These are phyloP conservation scores for Hypoxylon sp. DNA, from an alignment of 2,329 filamentous ascomycete species.

Conservation along the genomic window DNA sequence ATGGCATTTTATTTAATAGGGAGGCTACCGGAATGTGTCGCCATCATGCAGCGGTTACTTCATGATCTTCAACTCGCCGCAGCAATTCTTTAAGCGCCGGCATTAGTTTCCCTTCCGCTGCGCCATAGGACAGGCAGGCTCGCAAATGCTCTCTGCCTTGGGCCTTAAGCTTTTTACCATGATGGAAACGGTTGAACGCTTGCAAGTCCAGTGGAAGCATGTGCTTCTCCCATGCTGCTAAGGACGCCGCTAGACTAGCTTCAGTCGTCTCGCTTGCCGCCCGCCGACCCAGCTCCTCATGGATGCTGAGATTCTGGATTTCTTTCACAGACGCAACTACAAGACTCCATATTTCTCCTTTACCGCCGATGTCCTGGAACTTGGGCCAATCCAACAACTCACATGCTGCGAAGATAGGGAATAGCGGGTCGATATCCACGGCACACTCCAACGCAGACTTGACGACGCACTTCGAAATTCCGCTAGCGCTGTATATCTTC, in stretches of 20 bases:
- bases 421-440: slow-evolving; percentile 18
- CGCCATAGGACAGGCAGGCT: slow-evolving; percentile 18
- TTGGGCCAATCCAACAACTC: slow-evolving; percentile 32
- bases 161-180: slow-evolving; percentile 28
- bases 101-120: slow-evolving; percentile 34
- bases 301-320: slow-evolving; percentile 25
- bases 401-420: slow-evolving; percentile 32
- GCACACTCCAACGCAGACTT: slow-evolving; percentile 21
- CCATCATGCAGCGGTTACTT: neutral
- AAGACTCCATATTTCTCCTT: slow-evolving; percentile 23
- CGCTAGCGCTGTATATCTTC: slow-evolving; percentile 17
- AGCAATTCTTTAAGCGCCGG: slow-evolving; percentile 31
- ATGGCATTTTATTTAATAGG: neutral
- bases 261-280: slow-evolving; percentile 10
- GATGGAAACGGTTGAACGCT: slow-evolving; percentile 37
- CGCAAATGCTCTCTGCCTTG: slow-evolving; percentile 29
- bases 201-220: slow-evolving; percentile 35
- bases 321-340: slow-evolving; percentile 25
- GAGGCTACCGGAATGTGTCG: neutral
- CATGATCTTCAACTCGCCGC: slow-evolving; percentile 15
- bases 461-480: slow-evolving; percentile 22
- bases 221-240: slow-evolving; percentile 28
- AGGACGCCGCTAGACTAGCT: slow-evolving; percentile 5
- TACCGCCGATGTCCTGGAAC: slow-evolving; percentile 19
- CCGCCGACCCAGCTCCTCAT: slow-evolving; percentile 23